Evolutionary conservation across 148 eudicot species (phyloP), one percentile per base, ranked within the genome.

Genomic region (Dysphania ambrosioides): DNA sequence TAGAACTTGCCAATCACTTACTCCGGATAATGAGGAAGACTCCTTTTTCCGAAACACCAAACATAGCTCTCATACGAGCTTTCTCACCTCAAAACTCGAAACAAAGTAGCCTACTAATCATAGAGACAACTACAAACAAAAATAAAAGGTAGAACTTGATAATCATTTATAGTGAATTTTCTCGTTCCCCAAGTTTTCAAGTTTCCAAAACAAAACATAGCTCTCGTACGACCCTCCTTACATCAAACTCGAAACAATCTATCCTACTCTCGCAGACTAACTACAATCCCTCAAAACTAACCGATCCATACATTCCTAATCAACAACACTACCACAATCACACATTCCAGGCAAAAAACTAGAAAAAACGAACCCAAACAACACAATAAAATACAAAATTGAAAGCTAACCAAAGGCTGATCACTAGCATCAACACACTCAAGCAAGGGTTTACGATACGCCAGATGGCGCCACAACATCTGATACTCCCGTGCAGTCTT

Each of bases 401-500:
- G 66, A 35, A 65, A 26, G 68, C 84, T 70, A 19, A 89, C 90
- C 86, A 84, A 51, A 72, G 90, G 87, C 53, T 76, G 79, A 27
- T 75, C 86, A 42, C 32, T 86, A 62, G 76, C 73, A 27, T 81
- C 87, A 38, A 82, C 60, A 69, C 69, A 79, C 36, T 85, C 92
- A 6, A 70, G 31, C 56, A 93, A 59, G 23, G 82, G 42, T 49
- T 87, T 82, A 8, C 90, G 83, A 76, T 93, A 93, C 0, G 98
- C 97, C 64, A 91, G 79, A 83, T 91, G 97, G 47, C 95, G 97
- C 98, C 98, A 93, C 38, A 93, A 71, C 85, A 84, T 84, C 72
- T 91, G 98, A 77, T 85, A 88, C 76, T 93, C 98, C 78, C 88
- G 81, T 1, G 97, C 82, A 80, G 66, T 79, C 24, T 87, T 65